These are phyloP conservation scores for Epichloe gansuensis DNA, from an alignment of 2,329 filamentous ascomycete species.

Conservation along the genomic window DNA sequence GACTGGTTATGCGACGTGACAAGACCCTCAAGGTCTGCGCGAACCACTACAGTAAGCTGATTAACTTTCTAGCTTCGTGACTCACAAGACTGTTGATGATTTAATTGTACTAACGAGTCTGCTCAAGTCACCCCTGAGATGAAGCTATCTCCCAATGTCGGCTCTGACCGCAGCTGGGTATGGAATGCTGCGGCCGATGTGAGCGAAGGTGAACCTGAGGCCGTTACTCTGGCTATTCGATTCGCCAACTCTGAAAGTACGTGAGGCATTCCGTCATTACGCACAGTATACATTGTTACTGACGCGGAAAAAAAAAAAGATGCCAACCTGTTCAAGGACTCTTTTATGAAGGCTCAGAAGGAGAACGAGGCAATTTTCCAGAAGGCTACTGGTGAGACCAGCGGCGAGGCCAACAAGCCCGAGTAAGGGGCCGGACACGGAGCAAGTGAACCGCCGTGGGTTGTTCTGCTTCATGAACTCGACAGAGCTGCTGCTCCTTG, in stretches of 20 bases:
- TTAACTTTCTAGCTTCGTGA: not conserved
- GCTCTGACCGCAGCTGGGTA: slow-evolving; percentile 96
- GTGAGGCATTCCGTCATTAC: slow-evolving; percentile 22
- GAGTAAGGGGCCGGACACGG: slow-evolving; percentile 2
- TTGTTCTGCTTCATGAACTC: not conserved
- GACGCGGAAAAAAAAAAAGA: slow-evolving; percentile 37
- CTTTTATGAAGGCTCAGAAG: slow-evolving; percentile 92
- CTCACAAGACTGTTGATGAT: not conserved
- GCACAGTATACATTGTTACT: not conserved
- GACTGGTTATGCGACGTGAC: slow-evolving; percentile 96
- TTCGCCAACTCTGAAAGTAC: slow-evolving; percentile 96
- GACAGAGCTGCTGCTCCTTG: slow-evolving; percentile 4
- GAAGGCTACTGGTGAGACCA: slow-evolving; percentile 23
- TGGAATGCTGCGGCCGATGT: slow-evolving; percentile 98
- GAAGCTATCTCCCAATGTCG: slow-evolving; percentile 97
- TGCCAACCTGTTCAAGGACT: slow-evolving; percentile 94
- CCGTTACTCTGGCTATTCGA: slow-evolving; percentile 88
- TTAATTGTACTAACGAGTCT: slow-evolving; percentile 1
- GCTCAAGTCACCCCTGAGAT: slow-evolving; percentile 82
- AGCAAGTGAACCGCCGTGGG: not conserved
- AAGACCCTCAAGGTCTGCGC: slow-evolving; percentile 99
- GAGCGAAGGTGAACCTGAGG: slow-evolving; percentile 94
- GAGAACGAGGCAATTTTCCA: slow-evolving; percentile 85
- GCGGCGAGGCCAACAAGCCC: not conserved
- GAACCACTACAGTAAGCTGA: slow-evolving; percentile 87